These are phyloP conservation scores for Aaosphaeria arxii DNA, from an alignment of 2,329 filamentous ascomycete genomes.

Conservation along the genomic window DNA sequence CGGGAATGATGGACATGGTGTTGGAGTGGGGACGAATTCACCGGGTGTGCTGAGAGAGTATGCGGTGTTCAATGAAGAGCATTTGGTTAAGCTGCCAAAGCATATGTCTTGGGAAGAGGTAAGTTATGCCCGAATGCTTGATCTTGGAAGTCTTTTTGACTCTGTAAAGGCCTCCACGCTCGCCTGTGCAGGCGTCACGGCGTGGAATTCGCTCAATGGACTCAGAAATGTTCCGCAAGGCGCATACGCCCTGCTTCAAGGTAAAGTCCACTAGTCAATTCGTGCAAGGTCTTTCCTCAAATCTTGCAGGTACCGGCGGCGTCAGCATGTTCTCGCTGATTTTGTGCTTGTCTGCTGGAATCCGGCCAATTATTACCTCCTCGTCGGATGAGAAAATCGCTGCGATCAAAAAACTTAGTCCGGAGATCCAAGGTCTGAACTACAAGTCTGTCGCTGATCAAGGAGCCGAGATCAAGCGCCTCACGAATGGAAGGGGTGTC, in stretches of 20 bases:
- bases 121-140: background rate
- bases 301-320: conserved; percentile 40
- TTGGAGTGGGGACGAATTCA: conserved; percentile 7
- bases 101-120: conserved; percentile 24
- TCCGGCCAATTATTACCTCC: conserved; percentile 56
- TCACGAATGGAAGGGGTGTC: conserved; percentile 40
- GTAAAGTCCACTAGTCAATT: background rate
- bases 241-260: conserved; percentile 5
- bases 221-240: background rate
- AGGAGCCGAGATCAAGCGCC: conserved; percentile 50
- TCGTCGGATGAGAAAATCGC: conserved; percentile 53
- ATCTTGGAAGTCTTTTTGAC: background rate
- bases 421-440: conserved; percentile 48
- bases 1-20: conserved; percentile 4
- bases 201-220: conserved; percentile 18
- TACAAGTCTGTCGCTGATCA: conserved; percentile 56
- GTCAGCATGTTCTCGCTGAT: conserved; percentile 32
- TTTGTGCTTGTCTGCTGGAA: conserved; percentile 21
- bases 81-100: conserved; percentile 18
- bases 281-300: background rate
- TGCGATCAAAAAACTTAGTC: conserved; percentile 41
- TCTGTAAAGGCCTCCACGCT: conserved; percentile 19
- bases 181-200: conserved; percentile 19
- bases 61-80: conserved; percentile 19
- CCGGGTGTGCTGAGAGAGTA: conserved; percentile 22